Percentiles rank a stretch among this genome's conserved stretches.
phyloP scores from a whole-genome alignment of 2,329 filamentous ascomycete species.

The Neonectria faginata region DNA sequence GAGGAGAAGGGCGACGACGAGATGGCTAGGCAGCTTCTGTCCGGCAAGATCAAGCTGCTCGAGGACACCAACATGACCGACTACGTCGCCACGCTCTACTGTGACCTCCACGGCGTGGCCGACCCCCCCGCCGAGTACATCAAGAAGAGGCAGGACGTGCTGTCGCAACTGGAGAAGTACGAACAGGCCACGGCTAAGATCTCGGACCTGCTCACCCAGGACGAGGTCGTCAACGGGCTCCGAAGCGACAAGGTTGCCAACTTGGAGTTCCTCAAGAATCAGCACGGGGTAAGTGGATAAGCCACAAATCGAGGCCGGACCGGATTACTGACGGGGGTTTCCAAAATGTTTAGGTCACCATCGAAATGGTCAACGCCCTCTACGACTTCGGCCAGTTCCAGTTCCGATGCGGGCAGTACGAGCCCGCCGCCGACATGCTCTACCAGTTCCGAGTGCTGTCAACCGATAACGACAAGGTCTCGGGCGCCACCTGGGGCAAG shows the following conservation, averaged over 20 bases:
- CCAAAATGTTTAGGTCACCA: slow-evolving; percentile 71
- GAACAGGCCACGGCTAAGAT: slow-evolving; percentile 92
- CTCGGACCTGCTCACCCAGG: slow-evolving; percentile 84
- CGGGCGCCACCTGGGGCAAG: slow-evolving; percentile 97
- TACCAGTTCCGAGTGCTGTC: slow-evolving; percentile 99
- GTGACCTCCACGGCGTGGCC: slow-evolving; percentile 84
- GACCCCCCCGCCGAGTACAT: slow-evolving; percentile 86
- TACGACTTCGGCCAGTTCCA: slow-evolving; percentile 98
- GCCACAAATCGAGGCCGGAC: slow-evolving; percentile 8
- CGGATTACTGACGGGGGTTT: slow-evolving; percentile 34
- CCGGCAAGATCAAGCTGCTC: slow-evolving; percentile 92
- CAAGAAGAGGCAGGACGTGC: slow-evolving; percentile 88
- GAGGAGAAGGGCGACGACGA: slow-evolving; percentile 75
- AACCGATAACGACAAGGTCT: slow-evolving; percentile 98
- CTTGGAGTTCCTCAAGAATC: slow-evolving; percentile 97
- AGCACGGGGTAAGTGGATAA: slow-evolving; percentile 78
- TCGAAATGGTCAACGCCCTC: slow-evolving; percentile 95
- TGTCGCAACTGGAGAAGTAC: slow-evolving; percentile 83
- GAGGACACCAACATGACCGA: slow-evolving; percentile 99
- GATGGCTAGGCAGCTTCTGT: slow-evolving; percentile 76
- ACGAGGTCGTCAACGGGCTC: slow-evolving; percentile 90
- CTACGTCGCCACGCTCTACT: slow-evolving; percentile 92
- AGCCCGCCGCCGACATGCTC: slow-evolving; percentile 87
- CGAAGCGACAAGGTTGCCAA: slow-evolving; percentile 98
- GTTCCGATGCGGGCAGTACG: slow-evolving; percentile 97